phyloP scores from a whole-genome alignment of 148 eudicot genomes.

The Rhododendron simsii region DNA sequence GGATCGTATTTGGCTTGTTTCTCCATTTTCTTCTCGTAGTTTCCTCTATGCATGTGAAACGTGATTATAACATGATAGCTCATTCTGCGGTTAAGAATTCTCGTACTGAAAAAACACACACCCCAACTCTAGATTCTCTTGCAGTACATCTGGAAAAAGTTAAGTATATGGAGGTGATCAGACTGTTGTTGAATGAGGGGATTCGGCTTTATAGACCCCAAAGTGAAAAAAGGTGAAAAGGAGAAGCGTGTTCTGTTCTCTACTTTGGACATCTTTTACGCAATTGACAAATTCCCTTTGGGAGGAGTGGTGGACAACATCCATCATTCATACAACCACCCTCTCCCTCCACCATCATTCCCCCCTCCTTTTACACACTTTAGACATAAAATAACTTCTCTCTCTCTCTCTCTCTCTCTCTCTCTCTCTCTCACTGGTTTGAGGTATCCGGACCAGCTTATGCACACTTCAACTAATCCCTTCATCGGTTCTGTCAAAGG shows the following conservation, averaged over 20 bases:
- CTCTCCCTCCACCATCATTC: conserved; percentile 1
- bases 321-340: conserved; percentile 29
- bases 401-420: not conserved
- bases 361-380: not conserved
- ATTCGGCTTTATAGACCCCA: not conserved
- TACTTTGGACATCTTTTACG: not conserved
- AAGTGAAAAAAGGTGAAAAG: not conserved
- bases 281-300: conserved; percentile 2
- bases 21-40: too few relatives aligned
- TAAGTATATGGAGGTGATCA: not conserved
- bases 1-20: too few relatives aligned
- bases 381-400: too few relatives aligned
- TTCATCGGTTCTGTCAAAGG: too few relatives aligned
- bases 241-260: not conserved
- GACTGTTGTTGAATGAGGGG: not conserved
- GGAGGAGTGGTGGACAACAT: conserved; percentile 27
- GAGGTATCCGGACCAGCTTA: too few relatives aligned
- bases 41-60: too few relatives aligned
- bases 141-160: not conserved
- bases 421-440: too few relatives aligned
- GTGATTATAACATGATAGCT: too few relatives aligned
- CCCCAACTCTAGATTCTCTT: not conserved
- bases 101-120: not conserved
- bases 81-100: too few relatives aligned
- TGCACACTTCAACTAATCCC: not conserved